These are phyloP conservation scores for Thymus quinquecostatus DNA, from an alignment of 257 asterid species.

Conservation along the genomic window DNA sequence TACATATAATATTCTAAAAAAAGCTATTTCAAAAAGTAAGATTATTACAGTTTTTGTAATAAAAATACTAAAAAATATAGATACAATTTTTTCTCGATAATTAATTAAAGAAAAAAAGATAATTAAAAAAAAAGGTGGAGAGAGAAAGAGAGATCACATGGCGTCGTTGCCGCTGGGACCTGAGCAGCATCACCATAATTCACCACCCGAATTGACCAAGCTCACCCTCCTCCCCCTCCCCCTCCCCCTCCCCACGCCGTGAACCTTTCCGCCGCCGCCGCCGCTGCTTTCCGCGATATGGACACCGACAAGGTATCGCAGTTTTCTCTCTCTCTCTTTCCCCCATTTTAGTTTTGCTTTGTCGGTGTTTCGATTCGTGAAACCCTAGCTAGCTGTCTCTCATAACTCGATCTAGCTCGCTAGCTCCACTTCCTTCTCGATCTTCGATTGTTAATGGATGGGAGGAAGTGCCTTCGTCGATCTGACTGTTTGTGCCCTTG, in stretches of 20 bases:
- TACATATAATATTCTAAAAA: too few species aligned
- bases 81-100: too few species aligned
- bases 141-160: slow-evolving; percentile 52
- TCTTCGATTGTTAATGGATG: slow-evolving; percentile 39
- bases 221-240: slow-evolving; percentile 36
- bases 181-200: slow-evolving; percentile 52
- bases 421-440: slow-evolving; percentile 38
- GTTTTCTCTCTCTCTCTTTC: not conserved
- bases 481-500: slow-evolving; percentile 29
- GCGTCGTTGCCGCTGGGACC: slow-evolving; percentile 90
- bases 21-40: too few species aligned
- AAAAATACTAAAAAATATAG: not conserved
- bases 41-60: too few species aligned
- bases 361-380: not conserved
- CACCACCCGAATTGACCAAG: slow-evolving; percentile 61
- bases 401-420: slow-evolving; percentile 44
- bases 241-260: slow-evolving; percentile 42
- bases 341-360: not conserved
- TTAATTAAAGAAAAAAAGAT: not conserved
- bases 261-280: slow-evolving; percentile 44
- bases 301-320: slow-evolving; percentile 63
- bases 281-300: slow-evolving; percentile 35
- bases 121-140: slow-evolving; percentile 11
- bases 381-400: slow-evolving; percentile 24
- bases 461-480: slow-evolving; percentile 39